phyloP scores from a whole-genome alignment of 768 basidiomycete genomes.

The Kockovaella imperatae region DNA sequence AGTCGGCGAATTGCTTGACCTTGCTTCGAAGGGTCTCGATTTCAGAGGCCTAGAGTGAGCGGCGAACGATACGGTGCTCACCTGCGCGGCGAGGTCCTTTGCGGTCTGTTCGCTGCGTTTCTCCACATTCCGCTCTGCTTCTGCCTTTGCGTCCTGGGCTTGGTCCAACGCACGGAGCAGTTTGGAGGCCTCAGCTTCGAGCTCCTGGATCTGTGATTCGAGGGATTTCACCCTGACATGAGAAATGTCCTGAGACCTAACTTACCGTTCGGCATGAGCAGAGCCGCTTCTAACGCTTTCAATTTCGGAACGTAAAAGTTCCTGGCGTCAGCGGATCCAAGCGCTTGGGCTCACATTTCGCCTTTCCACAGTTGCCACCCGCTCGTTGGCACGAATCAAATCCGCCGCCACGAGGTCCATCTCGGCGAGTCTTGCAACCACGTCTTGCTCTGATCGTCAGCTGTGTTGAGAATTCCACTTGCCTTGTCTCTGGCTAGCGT shows the following conservation, averaged over 20 bases:
- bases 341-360: conserved; percentile 62
- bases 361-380: conserved; percentile 84
- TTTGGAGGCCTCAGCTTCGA: conserved; percentile 68
- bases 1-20: conserved; percentile 69
- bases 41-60: conserved; percentile 52
- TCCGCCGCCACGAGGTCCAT: conserved; percentile 92
- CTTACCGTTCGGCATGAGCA: conserved; percentile 36
- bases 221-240: conserved; percentile 58
- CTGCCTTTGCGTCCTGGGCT: conserved; percentile 56
- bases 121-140: conserved; percentile 50
- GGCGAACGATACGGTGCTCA: conserved; percentile 36
- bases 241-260: neutral
- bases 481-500: conserved; percentile 88
- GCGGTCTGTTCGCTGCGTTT: conserved; percentile 58
- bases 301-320: conserved; percentile 90
- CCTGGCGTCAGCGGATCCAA: conserved; percentile 50
- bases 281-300: conserved; percentile 73
- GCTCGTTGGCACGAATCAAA: conserved; percentile 86
- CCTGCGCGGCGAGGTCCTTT: conserved; percentile 53
- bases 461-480: conserved; percentile 2
- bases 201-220: conserved; percentile 62
- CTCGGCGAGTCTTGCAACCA: conserved; percentile 79
- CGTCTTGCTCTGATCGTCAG: conserved; percentile 67
- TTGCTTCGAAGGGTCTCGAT: conserved; percentile 61
- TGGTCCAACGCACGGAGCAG: conserved; percentile 56